These are phyloP conservation scores for Penicillium pulvis DNA, from an alignment of 495 filamentous ascomycete species.

Conservation along the genomic window DNA sequence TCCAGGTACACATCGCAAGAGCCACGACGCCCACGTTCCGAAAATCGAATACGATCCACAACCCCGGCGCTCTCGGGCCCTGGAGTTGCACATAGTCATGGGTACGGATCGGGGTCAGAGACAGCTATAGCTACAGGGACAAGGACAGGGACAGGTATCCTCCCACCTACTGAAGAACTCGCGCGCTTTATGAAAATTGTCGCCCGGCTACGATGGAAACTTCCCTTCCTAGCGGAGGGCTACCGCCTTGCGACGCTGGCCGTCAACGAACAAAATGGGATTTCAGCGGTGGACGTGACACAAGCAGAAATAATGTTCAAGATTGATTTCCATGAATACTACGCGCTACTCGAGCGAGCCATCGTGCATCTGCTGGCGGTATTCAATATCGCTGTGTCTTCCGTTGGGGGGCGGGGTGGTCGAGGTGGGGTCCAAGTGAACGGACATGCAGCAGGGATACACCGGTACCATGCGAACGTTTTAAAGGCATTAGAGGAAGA, in stretches of 20 bases:
- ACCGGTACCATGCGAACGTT: conserved; percentile 67
- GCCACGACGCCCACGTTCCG: conserved; percentile 14
- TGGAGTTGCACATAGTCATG: conserved; percentile 3
- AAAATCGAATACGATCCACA: conserved; percentile 9
- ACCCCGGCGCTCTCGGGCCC: background rate
- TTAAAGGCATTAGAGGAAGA: conserved; percentile 54
- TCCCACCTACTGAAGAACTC: conserved; percentile 46
- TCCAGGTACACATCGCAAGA: background rate
- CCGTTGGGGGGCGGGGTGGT: conserved; percentile 9
- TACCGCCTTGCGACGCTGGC: conserved; percentile 50
- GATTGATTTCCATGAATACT: conserved; percentile 71
- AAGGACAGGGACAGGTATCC: conserved; percentile 1
- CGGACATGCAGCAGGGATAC: conserved; percentile 23
- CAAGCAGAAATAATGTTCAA: conserved; percentile 67
- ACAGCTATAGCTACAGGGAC: background rate
- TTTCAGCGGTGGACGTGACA: conserved; percentile 20
- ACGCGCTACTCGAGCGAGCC: conserved; percentile 64
- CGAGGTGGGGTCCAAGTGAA: conserved; percentile 2
- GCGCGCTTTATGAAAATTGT: conserved; percentile 58
- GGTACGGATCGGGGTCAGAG: conserved; percentile 2
- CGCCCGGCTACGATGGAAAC: conserved; percentile 60
- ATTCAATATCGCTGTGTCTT: conserved; percentile 51
- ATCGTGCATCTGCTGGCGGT: conserved; percentile 62
- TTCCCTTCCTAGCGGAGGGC: conserved; percentile 55
- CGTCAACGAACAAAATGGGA: background rate